Conservation (phyloP, 306 rosid genomes). For the Acmispon strigosus region DNA sequence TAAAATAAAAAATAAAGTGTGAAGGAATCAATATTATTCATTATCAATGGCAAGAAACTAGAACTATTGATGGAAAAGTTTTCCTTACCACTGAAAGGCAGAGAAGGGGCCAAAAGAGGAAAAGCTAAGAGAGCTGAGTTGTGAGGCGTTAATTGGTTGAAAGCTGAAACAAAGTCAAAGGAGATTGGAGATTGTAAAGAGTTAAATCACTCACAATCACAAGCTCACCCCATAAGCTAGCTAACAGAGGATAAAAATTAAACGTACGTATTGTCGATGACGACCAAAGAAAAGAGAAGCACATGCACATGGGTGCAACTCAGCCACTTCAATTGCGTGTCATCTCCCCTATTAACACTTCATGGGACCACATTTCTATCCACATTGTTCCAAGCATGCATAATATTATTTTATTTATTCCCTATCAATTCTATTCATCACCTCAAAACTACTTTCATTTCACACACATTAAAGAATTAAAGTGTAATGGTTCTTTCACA, state of each 20-base stretch:
- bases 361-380: slow-evolving; percentile 53
- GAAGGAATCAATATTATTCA: too few species aligned
- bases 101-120: background rate
- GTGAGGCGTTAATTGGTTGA: background rate
- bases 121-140: slow-evolving; percentile 5
- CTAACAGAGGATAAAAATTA: too few species aligned
- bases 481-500: too few species aligned
- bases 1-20: too few species aligned
- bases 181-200: background rate
- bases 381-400: slow-evolving; percentile 33
- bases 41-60: too few species aligned
- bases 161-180: slow-evolving; percentile 9
- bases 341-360: slow-evolving; percentile 31
- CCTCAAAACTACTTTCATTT: background rate
- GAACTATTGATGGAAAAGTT: too few species aligned
- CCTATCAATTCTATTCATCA: background rate
- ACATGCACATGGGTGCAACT: slow-evolving; percentile 87
- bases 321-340: slow-evolving; percentile 49
- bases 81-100: too few species aligned
- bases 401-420: background rate
- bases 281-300: slow-evolving; percentile 21
- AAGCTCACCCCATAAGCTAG: too few species aligned
- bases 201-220: too few species aligned
- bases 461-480: background rate
- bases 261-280: background rate